Evolutionary conservation across 2,329 filamentous ascomycete species (phyloP).

Genomic region (Diaporthe eres): DNA sequence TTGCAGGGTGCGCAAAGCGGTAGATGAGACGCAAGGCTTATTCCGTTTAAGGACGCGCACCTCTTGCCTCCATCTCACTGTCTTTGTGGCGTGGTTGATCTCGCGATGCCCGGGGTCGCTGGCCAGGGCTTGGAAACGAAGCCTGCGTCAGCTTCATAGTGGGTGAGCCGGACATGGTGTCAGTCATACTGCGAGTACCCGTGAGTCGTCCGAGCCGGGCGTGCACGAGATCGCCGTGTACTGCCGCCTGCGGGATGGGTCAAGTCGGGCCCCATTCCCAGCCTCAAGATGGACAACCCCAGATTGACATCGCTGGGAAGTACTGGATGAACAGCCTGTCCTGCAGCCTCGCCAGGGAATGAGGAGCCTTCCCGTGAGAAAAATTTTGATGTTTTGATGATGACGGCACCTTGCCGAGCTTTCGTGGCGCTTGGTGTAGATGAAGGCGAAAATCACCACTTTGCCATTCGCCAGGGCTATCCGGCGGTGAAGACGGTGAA

Average conservation of each 20-base stretch:
- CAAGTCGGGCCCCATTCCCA: slow-evolving; percentile 1
- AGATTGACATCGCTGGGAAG: slow-evolving; percentile 3
- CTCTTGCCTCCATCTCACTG: slow-evolving; percentile 12
- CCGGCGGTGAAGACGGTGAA: slow-evolving; percentile 31
- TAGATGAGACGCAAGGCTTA: slow-evolving; percentile 8
- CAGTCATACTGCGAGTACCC: slow-evolving; percentile 19
- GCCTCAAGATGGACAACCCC: slow-evolving; percentile 12
- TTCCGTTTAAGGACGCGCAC: slow-evolving; percentile 27
- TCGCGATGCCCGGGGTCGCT: slow-evolving; percentile 23
- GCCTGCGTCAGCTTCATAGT: slow-evolving; percentile 20
- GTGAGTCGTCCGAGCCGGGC: slow-evolving; percentile 1
- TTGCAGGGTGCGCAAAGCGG: slow-evolving; percentile 17
- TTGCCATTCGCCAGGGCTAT: slow-evolving; percentile 17
- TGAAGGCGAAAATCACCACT: slow-evolving; percentile 15
- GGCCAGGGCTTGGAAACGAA: slow-evolving; percentile 9
- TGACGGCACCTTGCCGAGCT: slow-evolving; percentile 20
- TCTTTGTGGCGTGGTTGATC: slow-evolving; percentile 25
- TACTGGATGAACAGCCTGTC: slow-evolving; percentile 1
- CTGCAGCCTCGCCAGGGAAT: slow-evolving; percentile 11
- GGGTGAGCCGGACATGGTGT: slow-evolving; percentile 11
- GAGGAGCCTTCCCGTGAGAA: neutral
- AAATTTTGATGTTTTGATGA: slow-evolving; percentile 4
- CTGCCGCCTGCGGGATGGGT: neutral
- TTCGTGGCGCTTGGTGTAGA: slow-evolving; percentile 20
- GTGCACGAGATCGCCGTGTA: neutral